phyloP scores from a whole-genome alignment of 2,329 filamentous ascomycete species.

The Lithohypha guttulata region DNA sequence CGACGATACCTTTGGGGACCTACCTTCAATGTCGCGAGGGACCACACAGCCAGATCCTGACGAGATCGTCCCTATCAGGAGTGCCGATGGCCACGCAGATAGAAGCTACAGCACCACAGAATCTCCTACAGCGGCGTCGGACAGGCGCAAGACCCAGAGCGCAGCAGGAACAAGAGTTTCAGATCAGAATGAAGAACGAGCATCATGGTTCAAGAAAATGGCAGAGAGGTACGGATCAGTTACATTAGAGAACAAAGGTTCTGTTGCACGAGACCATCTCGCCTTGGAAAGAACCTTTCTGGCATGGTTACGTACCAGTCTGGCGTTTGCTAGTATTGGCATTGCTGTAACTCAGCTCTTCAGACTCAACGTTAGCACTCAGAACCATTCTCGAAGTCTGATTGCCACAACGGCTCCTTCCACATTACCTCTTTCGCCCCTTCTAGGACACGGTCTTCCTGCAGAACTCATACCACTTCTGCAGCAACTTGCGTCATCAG shows the following conservation, averaged over 20 bases:
- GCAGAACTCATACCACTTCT: slow-evolving; percentile 19
- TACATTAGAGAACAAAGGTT: slow-evolving; percentile 57
- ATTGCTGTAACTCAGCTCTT: slow-evolving; percentile 58
- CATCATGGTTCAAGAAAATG: slow-evolving; percentile 37
- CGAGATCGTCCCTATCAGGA: slow-evolving; percentile 19
- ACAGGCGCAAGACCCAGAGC: not conserved
- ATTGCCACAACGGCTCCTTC: not conserved
- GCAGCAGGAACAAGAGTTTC: not conserved
- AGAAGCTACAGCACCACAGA: slow-evolving; percentile 16
- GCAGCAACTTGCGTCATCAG: slow-evolving; percentile 16
- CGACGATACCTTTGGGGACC: slow-evolving; percentile 12
- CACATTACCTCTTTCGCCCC: slow-evolving; percentile 16
- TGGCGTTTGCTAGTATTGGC: slow-evolving; percentile 55
- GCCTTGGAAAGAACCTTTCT: slow-evolving; percentile 58
- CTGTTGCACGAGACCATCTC: slow-evolving; percentile 54
- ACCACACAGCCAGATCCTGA: slow-evolving; percentile 13
- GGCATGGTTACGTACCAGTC: slow-evolving; percentile 55
- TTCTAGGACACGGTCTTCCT: slow-evolving; percentile 19
- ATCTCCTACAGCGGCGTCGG: not conserved
- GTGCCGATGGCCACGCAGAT: slow-evolving; percentile 13
- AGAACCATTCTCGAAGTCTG: slow-evolving; percentile 11
- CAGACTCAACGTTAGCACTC: slow-evolving; percentile 46
- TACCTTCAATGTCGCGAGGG: slow-evolving; percentile 16
- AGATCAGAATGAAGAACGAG: slow-evolving; percentile 2
- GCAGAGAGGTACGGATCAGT: slow-evolving; percentile 53